Evolutionary conservation across 257 asterid species (phyloP), one percentile per base, ranked within the genome.

Genomic region (Agastache rugosa): DNA sequence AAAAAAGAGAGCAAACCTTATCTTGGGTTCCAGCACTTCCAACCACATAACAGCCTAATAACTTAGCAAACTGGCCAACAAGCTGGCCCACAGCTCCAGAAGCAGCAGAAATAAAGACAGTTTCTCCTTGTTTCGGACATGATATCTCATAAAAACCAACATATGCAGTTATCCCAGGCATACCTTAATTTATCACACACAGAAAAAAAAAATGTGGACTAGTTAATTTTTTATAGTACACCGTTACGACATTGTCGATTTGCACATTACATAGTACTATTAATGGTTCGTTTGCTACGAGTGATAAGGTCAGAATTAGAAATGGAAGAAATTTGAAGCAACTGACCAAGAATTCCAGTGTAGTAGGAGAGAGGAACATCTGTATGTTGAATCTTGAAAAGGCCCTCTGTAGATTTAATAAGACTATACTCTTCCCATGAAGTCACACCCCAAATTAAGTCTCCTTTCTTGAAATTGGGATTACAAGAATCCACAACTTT

Each of bases 391-490:
- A 86, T 84, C 31, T 87, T 89, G 63, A 78, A 79, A 34, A 79
- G 71, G 20, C 68, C 64, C 19, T 76, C 69, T 1, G 84, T 25
- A 3, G 80, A 65, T 54, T 78, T 75, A 15, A 85, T 47, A 1
- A 84, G 70, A 65, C 82, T 86, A 59, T 87, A 89, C 20, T 89
- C 91, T 69, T 89, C 96, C 96, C 93, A 89, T 15, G 86, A 84
- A 8, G 81, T 80, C 6, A 72, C 8, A 8, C 93, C 91, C 91
- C 91, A 83, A 8, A 84, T 48, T 23, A 89, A 45, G 41, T 87
- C 96, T 31, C 79, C 96, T 39, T 84, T 83, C 60, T 83, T 82
- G 81, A 85, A 89, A 44, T 84, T 82, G 6, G 90, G 82, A 76
- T 79, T 23, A 23, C 76, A 60, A 25, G 96, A 89, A 73, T 89